phyloP scores from a whole-genome alignment of 2,329 filamentous ascomycete species.

The Ramularia collo-cygni region DNA sequence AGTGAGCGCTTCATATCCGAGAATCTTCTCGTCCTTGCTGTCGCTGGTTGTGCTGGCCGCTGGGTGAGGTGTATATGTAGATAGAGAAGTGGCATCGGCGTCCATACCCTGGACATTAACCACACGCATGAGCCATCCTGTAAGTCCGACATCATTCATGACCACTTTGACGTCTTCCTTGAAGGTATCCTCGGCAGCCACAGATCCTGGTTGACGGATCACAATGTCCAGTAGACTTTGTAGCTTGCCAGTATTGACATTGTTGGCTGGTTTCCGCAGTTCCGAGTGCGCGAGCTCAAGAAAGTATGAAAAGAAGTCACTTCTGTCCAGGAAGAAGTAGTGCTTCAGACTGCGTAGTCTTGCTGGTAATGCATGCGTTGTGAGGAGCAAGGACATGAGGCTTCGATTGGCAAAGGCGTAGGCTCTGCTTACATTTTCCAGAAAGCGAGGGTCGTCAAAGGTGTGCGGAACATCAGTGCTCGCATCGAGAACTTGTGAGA shows the following conservation, averaged over 20 bases:
- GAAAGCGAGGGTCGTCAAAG: slow-evolving; percentile 83
- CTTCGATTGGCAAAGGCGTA: slow-evolving; percentile 96
- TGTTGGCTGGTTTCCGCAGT: slow-evolving; percentile 68
- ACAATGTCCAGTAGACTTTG: slow-evolving; percentile 95
- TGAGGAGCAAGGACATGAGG: slow-evolving; percentile 81
- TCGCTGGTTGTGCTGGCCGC: slow-evolving; percentile 34
- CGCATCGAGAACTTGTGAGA: slow-evolving; percentile 59
- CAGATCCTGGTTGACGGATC: slow-evolving; percentile 88
- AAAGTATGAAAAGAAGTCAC: slow-evolving; percentile 97
- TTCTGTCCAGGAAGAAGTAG: slow-evolving; percentile 97
- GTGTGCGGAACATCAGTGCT: slow-evolving; percentile 84
- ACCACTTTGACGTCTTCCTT: slow-evolving; percentile 97
- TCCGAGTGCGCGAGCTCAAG: slow-evolving; percentile 86
- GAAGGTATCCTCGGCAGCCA: slow-evolving; percentile 90
- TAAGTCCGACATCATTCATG: slow-evolving; percentile 91
- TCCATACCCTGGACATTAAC: slow-evolving; percentile 96
- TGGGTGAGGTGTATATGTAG: slow-evolving; percentile 62
- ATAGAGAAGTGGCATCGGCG: slow-evolving; percentile 44
- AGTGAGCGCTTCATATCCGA: slow-evolving; percentile 88
- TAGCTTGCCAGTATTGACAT: slow-evolving; percentile 85
- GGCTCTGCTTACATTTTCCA: slow-evolving; percentile 92
- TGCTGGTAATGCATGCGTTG: slow-evolving; percentile 82
- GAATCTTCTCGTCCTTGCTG: slow-evolving; percentile 72
- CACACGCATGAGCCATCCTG: slow-evolving; percentile 89
- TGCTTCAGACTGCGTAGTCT: slow-evolving; percentile 89